Percentiles rank a stretch among this genome's conserved stretches.
phyloP scores from a whole-genome alignment of 2,329 filamentous ascomycete genomes.

The Fusarium keratoplasticum region DNA sequence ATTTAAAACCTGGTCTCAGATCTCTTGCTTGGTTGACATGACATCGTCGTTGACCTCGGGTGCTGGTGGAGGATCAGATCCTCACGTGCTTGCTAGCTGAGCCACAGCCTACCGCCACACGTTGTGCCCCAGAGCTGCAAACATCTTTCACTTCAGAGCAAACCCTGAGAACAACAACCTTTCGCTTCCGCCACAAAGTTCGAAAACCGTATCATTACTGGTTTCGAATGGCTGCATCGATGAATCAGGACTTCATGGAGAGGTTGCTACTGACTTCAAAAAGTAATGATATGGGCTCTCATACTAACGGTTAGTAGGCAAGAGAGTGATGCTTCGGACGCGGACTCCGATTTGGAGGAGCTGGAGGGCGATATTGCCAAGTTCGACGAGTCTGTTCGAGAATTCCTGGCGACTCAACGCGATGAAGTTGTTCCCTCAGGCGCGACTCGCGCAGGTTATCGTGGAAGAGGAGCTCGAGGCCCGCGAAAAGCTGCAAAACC shows the following conservation, averaged over 20 bases:
- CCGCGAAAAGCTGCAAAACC: slow-evolving; percentile 74
- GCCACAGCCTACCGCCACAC: slow-evolving; percentile 5
- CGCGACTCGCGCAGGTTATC: slow-evolving; percentile 33
- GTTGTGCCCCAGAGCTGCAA: neutral
- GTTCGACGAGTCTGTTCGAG: slow-evolving; percentile 55
- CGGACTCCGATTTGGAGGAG: slow-evolving; percentile 59
- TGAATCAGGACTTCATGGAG: neutral
- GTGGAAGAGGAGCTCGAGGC: slow-evolving; percentile 53
- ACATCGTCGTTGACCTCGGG: neutral
- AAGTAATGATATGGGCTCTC: neutral
- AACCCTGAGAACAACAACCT: neutral
- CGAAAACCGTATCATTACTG: neutral
- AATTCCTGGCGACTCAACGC: slow-evolving; percentile 54
- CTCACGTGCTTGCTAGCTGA: neutral
- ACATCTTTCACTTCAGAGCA: neutral
- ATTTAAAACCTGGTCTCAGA: neutral
- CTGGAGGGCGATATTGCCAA: slow-evolving; percentile 57
- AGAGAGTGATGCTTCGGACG: slow-evolving; percentile 50
- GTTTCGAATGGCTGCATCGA: slow-evolving; percentile 1
- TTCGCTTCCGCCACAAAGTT: neutral
- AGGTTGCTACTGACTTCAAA: neutral
- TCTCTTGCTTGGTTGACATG: neutral
- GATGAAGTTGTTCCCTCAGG: slow-evolving; percentile 39
- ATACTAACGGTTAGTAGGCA: slow-evolving; percentile 22
- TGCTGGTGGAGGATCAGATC: neutral